Conservation (phyloP, 2,329 filamentous ascomycete species). For the Botrytis galanthina region DNA sequence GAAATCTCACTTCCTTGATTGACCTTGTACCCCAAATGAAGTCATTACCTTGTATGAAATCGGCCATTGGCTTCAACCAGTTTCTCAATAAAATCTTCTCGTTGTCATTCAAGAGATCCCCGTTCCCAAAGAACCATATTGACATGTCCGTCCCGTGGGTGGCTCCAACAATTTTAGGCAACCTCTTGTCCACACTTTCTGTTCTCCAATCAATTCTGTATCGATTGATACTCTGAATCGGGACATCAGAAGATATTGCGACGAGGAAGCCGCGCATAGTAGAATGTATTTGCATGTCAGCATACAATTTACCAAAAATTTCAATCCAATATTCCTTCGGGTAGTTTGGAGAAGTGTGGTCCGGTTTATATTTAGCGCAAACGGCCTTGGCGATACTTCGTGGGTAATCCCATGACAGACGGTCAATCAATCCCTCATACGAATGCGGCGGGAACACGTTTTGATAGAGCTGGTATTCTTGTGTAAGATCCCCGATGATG, state of each 20-base stretch:
- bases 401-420: slow-evolving; percentile 29
- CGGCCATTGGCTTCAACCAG: slow-evolving; percentile 25
- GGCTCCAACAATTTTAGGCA: slow-evolving; percentile 21
- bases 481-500: slow-evolving; percentile 28
- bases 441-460: slow-evolving; percentile 24
- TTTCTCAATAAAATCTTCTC: slow-evolving; percentile 22
- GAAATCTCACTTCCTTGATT: slow-evolving; percentile 20
- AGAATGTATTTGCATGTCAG: slow-evolving; percentile 28
- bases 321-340: slow-evolving; percentile 21
- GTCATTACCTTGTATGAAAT: slow-evolving; percentile 21
- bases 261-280: slow-evolving; percentile 25
- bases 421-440: slow-evolving; percentile 21
- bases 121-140: slow-evolving; percentile 29
- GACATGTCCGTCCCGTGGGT: slow-evolving; percentile 26
- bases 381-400: slow-evolving; percentile 17
- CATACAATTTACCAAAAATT: slow-evolving; percentile 26
- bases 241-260: slow-evolving; percentile 16
- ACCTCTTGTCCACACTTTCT: slow-evolving; percentile 23
- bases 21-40: slow-evolving; percentile 22
- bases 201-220: slow-evolving; percentile 27
- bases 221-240: slow-evolving; percentile 21
- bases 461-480: slow-evolving; percentile 26
- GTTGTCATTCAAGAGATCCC: slow-evolving; percentile 12
- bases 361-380: slow-evolving; percentile 16
- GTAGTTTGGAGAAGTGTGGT: neutral